Conservation (phyloP, 192 early-diverging fungal genomes). For the Piromyces sp. region DNA sequence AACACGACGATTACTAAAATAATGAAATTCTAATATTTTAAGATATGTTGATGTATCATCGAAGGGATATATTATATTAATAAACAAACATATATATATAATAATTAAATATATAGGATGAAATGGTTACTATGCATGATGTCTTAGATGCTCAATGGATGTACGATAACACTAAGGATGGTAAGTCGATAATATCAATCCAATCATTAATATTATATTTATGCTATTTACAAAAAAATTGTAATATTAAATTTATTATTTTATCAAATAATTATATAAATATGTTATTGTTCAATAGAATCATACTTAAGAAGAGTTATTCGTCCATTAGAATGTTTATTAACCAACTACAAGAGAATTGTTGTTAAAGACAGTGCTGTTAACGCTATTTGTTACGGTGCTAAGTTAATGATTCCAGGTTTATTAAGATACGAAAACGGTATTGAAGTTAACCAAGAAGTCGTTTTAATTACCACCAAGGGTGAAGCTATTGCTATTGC, state of each 20-base stretch:
- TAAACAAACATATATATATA: too few species aligned
- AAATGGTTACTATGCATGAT: constrained; percentile 97
- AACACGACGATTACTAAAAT: too few species aligned
- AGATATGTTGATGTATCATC: too few species aligned
- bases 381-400: constrained; percentile 98
- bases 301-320: constrained; percentile 85
- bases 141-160: constrained; percentile 97
- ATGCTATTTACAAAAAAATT: too few species aligned
- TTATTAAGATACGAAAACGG: constrained; percentile 87
- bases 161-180: constrained; percentile 90
- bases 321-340: constrained; percentile 81
- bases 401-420: constrained; percentile 97
- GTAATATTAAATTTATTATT: too few species aligned
- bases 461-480: constrained; percentile 98
- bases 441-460: constrained; percentile 90
- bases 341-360: constrained; percentile 88
- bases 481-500: constrained; percentile 97
- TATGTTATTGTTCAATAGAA: constrained; percentile 28
- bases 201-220: neutral
- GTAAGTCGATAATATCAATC: constrained; percentile 2
- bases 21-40: too few species aligned
- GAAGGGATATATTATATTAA: too few species aligned
- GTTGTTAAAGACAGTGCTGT: constrained; percentile 97
- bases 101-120: constrained; percentile 45
- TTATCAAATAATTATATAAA: too few species aligned